Conservation (phyloP, 2,329 filamentous ascomycete species). For the Phaeoacremonium minimum region DNA sequence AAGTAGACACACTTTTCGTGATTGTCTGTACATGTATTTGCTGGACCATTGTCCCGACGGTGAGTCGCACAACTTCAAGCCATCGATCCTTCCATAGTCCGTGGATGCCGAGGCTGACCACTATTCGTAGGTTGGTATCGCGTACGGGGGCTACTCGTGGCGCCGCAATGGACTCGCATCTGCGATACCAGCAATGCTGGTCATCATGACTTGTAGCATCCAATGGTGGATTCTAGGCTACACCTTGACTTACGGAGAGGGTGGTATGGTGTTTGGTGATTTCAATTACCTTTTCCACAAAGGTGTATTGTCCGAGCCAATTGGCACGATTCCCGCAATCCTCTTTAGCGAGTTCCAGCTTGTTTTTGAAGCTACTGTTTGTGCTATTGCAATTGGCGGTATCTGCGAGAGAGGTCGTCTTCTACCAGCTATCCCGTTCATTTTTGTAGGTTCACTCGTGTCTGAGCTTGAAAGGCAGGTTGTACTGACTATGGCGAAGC, state of each 20-base stretch:
- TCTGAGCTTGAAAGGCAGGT: too few species aligned
- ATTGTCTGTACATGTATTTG: constrained; percentile 47
- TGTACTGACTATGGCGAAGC: constrained; percentile 18
- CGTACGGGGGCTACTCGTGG: constrained; percentile 44
- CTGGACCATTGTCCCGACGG: constrained; percentile 45
- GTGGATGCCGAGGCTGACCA: too few species aligned
- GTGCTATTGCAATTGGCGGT: constrained; percentile 43
- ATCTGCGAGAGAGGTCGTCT: constrained; percentile 41
- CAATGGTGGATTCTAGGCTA: constrained; percentile 47
- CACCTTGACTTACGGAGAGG: constrained; percentile 42
- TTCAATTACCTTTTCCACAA: constrained; percentile 39
- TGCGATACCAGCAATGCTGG: constrained; percentile 40
- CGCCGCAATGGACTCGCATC: constrained; percentile 41
- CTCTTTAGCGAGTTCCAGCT: constrained; percentile 48
- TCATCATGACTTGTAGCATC: constrained; percentile 41
- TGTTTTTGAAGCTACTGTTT: constrained; percentile 43
- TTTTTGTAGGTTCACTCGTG: constrained; percentile 29
- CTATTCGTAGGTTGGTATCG: constrained; percentile 36
- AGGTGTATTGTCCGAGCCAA: constrained; percentile 38
- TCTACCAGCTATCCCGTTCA: constrained; percentile 40
- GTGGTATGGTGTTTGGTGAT: constrained; percentile 36
- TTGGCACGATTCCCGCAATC: constrained; percentile 44
- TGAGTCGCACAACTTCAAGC: constrained; percentile 6
- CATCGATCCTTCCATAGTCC: not conserved
- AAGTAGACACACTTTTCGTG: constrained; percentile 46